phyloP scores from a whole-genome alignment of 768 basidiomycete genomes.

The Antrodiella citrinella region DNA sequence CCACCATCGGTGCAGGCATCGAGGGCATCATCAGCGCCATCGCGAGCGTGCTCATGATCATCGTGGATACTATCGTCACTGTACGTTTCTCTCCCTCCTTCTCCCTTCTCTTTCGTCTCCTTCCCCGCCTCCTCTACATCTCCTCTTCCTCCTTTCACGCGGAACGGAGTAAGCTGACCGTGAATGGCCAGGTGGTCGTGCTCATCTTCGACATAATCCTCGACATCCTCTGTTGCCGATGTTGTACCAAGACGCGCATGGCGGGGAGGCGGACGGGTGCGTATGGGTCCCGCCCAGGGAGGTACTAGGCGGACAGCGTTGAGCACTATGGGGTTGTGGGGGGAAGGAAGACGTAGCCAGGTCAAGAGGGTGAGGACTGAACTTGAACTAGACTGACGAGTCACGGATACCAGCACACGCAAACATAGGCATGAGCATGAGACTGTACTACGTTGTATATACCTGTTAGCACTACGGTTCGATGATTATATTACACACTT shows the following conservation, averaged over 20 bases:
- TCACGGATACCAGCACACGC: no score
- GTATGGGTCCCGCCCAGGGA: no score
- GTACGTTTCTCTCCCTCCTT: background rate
- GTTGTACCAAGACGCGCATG: slow-evolving; percentile 15
- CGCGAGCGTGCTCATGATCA: slow-evolving; percentile 7
- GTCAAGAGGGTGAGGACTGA: no score
- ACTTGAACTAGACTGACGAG: no score
- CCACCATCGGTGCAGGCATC: slow-evolving; percentile 6
- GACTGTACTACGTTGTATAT: no score
- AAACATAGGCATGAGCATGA: no score
- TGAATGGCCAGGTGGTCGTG: slow-evolving; percentile 38
- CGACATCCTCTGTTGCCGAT: slow-evolving; percentile 30
- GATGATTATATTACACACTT: no score
- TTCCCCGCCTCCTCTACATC: background rate
- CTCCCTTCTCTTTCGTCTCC: background rate
- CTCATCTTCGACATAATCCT: slow-evolving; percentile 50
- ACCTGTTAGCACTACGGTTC: no score
- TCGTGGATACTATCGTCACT: slow-evolving; percentile 5
- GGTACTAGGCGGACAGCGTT: no score
- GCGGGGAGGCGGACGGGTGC: slow-evolving; percentile 1
- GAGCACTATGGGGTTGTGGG: no score
- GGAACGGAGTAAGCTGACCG: no score
- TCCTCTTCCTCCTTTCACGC: background rate
- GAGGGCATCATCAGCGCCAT: slow-evolving; percentile 8
- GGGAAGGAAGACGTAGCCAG: no score